Base-by-base conservation (phyloP, 768 basidiomycete species). In the Naganishia antarctica region DNA sequence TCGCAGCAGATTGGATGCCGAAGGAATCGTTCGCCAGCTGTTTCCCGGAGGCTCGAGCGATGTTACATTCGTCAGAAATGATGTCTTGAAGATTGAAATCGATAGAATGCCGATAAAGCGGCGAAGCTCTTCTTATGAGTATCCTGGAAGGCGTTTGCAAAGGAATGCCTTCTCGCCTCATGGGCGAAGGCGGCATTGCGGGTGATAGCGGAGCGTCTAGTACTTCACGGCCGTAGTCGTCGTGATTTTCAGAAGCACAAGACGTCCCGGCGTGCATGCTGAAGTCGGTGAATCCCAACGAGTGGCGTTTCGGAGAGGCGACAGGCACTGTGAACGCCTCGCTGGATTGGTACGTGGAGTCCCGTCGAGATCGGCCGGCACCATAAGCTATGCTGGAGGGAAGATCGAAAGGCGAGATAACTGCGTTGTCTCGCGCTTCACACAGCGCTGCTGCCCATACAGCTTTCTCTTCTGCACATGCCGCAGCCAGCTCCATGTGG, bases 401-500 rank as follows among this genome's bases (percentile, higher is more conserved):
- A 4, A 77, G 65, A 32, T 77, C 74, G 53, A 77, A 76, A 0
- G 74, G 74, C n/a, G 74, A 81, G 43, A 87, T 82, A 4, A 83
- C 82, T 40, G 84, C 82, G 16, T 82, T 79, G 64, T 87, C 85
- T 28, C 72, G 59, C 1, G 76, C 76, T 34, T 69, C 63, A 45
- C 66, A 67, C 8, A 96, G 84, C 5, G 85, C 84, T 32, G 80
- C 78, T 61, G 92, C 79, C 94, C 94, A 98, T n/a, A 88, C 80
- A 28, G 85, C 83, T 79, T 91, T 93, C 78, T 98, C 94, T 81
- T 82, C 70, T 80, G 73, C 82, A 74, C 91, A 93, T 16, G 90
- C 84, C 0, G 90, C 89, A 7, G 90, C 90, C 31, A 97, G 79
- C 73, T 96, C 91, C 70, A 94, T 88, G 64, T 85, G 82, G 71